Evolutionary conservation across 192 early-diverging fungal genomes (phyloP), one percentile per base, ranked within the genome.

Genomic region (Linnemannia schmuckeri): DNA sequence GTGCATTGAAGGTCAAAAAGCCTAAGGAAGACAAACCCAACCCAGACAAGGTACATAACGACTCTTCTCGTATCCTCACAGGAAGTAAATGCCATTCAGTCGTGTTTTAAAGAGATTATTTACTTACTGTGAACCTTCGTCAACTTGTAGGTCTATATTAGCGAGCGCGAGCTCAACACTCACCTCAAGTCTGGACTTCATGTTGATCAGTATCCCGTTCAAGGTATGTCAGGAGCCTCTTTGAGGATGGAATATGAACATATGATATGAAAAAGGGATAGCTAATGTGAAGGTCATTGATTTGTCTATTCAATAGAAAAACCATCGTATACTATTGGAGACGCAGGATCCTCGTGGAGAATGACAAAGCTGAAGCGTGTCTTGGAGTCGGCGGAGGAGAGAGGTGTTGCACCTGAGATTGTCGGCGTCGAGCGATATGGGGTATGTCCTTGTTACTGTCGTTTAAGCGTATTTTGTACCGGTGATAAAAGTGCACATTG

Each of bases 351-450:
- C 27, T 92, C 74, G 40, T 97, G 96, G 96, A 88, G 95, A 66
- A 97, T 97, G 95, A 94, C 94, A 80, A 96, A 96, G 72, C 88
- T 97, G 38, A 92, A 90, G 73, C 88, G 93, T 44, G 89, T 93
- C 35, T 88, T 87, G 79, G 95, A 97, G 70, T 90, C 92, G 18
- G 95, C 95, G 8, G 90, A 92, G 68, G 94, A 95, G 72, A 93
- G 95, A 73, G 90, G 89, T 12, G 86, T 92, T 37, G 69, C 89
- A 12, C 78, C 94, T 20, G 88, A 94, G 27, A 93, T 95, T 42
- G 91, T 96, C 30, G 95, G 93, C 7, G 15, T 95, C 13, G 95
- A 96, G 76, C 89, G 94, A 76, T 96, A 93, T 79, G 95, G 95
- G 30, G 94, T 94, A 90, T 70, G 88, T 81, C n/a, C 41, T 33